A percentile compares a stretch with the other conserved stretches of the same genome.
Conservation (phyloP, 2,329 filamentous ascomycete species). For the Phialophora tarda region DNA sequence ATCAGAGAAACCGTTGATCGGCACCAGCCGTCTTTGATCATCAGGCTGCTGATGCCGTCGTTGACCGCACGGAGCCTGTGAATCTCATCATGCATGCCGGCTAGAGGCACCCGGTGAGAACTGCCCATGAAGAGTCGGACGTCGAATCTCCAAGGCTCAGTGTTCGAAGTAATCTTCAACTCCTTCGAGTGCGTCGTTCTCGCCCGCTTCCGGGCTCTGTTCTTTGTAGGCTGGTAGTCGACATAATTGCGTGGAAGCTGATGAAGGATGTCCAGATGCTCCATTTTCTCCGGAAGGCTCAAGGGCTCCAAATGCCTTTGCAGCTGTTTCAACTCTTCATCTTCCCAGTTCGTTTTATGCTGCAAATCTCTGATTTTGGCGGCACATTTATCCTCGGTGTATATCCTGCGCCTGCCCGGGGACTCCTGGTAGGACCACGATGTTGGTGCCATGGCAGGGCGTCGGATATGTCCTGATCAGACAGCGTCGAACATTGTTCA, state of each 20-base stretch:
- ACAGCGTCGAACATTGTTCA: background rate
- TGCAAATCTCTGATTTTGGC: constrained; percentile 1
- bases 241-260: constrained; percentile 2
- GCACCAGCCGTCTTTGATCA: constrained; percentile 6
- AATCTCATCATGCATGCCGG: constrained; percentile 1
- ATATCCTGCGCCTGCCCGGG: background rate
- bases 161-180: constrained; percentile 3
- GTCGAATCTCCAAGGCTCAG: constrained; percentile 11
- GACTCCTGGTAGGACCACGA: constrained; percentile 6
- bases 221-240: constrained; percentile 5
- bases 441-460: background rate
- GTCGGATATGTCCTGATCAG: background rate
- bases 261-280: constrained; percentile 10
- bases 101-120: background rate
- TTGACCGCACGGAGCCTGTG: constrained; percentile 5
- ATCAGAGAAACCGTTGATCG: background rate
- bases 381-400: background rate
- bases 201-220: background rate
- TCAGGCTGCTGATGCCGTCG: constrained; percentile 3
- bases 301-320: constrained; percentile 4
- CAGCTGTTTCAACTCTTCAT: background rate
- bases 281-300: constrained; percentile 7
- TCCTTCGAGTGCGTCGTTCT: background rate
- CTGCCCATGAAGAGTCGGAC: constrained; percentile 11
- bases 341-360: constrained; percentile 3